Base-by-base conservation (phyloP, 495 filamentous ascomycete species). In the Talaromyces ruber region DNA sequence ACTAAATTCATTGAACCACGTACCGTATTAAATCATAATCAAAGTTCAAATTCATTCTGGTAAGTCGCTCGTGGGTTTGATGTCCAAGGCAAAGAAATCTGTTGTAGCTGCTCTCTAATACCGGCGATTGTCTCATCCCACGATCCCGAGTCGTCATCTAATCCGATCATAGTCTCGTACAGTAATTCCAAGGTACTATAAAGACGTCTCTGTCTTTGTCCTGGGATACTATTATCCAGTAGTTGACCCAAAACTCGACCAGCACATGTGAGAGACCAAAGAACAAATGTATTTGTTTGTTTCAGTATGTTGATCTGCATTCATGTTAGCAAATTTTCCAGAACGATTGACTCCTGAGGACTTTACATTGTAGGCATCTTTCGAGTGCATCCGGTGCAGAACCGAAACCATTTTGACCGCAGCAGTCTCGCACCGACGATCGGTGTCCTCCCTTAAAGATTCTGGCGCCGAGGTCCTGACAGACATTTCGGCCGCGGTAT, bases 141-240 rank as follows among this genome's bases (percentile, higher is more conserved):
- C 79, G 78, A 65, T 81, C 80, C 60, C 77, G 81, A 53, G 81
- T 69, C 52, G 65, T 63, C 7, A 78, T 75, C 9, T 51, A 64
- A 18, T 75, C 68, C 47, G 24, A 2, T 52, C 47, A 52, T 52
- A 26, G 47, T 52, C 24, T 52, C 47, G 24, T 52, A 26, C 79
- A 83, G 22, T 80, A 67, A 65, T 82, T 82, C 70, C 73, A 82
- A n/a, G 81, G 67, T 22, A 79, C 78, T 22, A 83, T 68, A 7
- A 73, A 73, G 24, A 18, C 21, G 25, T 62, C 22, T 21, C 14
- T 28, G 16, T 34, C 16, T 24, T 47, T 58, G 21, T 50, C 62
- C 22, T 21, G 30, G 24, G 58, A 26, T 18, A 26, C 47, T 52
- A 26, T 16, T 52, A 52, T 52, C 47, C 18, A 52, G 47, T 52